Conservation (phyloP, 2,329 filamentous ascomycete genomes). For the Stagonosporopsis rhizophila region DNA sequence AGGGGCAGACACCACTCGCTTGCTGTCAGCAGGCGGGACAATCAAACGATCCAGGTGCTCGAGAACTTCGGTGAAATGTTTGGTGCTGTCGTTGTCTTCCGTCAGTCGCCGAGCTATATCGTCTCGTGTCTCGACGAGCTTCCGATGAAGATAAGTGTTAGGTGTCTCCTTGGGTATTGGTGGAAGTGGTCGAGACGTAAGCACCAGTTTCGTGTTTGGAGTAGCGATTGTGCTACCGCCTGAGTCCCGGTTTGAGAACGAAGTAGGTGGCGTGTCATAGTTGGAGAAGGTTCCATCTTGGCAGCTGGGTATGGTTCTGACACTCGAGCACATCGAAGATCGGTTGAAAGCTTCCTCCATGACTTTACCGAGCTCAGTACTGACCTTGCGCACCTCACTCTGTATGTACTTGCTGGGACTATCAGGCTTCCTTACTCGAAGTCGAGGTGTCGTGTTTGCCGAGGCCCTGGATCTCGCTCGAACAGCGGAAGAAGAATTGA, state of each 20-base stretch:
- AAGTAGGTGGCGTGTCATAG: constrained; percentile 62
- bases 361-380: constrained; percentile 83
- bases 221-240: constrained; percentile 38
- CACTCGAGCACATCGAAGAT: constrained; percentile 62
- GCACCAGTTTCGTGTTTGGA: constrained; percentile 34
- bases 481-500: constrained; percentile 34
- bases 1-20: constrained; percentile 58
- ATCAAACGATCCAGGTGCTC: constrained; percentile 66
- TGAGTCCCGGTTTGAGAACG: constrained; percentile 52
- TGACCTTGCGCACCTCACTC: constrained; percentile 84
- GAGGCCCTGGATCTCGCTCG: constrained; percentile 38
- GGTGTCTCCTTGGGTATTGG: constrained; percentile 57
- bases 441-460: constrained; percentile 34
- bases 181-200: constrained; percentile 54
- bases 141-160: constrained; percentile 60
- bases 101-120: constrained; percentile 62
- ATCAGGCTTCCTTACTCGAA: constrained; percentile 50
- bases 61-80: constrained; percentile 66
- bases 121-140: constrained; percentile 65
- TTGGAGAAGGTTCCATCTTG: constrained; percentile 46
- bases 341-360: constrained; percentile 93
- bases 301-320: constrained; percentile 48
- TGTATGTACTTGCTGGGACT: constrained; percentile 64
- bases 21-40: constrained; percentile 48
- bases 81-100: constrained; percentile 55